Evolutionary conservation across 2,329 filamentous ascomycete genomes (phyloP).

Genomic region (Pyrenophora seminiperda): DNA sequence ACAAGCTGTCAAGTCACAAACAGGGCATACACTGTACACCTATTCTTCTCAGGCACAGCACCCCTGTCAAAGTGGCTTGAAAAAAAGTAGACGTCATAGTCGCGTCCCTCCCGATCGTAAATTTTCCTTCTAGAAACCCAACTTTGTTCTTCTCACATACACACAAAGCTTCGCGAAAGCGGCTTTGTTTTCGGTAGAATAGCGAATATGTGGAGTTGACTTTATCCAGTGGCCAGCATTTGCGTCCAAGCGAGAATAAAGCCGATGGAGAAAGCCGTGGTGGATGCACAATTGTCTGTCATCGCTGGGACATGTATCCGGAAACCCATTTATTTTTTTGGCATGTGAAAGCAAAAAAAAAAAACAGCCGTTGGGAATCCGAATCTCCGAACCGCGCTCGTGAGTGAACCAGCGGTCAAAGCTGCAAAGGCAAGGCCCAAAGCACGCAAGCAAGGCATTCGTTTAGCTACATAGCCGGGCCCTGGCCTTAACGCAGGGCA

Average conservation of each 20-base stretch:
- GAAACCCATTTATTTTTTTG: neutral
- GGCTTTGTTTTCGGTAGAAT: constrained; percentile 8
- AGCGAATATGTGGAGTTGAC: neutral
- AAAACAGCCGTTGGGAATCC: constrained; percentile 4
- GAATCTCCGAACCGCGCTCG: too few relatives aligned
- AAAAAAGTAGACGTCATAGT: too few relatives aligned
- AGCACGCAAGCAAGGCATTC: too few relatives aligned
- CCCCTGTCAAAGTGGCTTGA: constrained; percentile 1
- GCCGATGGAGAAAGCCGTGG: neutral
- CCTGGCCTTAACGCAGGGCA: too few relatives aligned
- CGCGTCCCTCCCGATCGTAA: neutral
- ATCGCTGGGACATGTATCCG: neutral
- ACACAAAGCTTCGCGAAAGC: too few relatives aligned
- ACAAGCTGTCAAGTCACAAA: constrained; percentile 8
- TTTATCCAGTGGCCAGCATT: neutral
- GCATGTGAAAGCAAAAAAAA: constrained; percentile 2
- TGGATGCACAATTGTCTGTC: too few relatives aligned
- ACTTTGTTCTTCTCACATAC: too few relatives aligned
- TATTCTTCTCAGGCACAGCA: too few relatives aligned
- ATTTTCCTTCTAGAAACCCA: neutral
- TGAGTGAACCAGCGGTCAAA: constrained; percentile 21
- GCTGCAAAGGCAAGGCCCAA: too few relatives aligned
- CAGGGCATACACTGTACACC: too few relatives aligned
- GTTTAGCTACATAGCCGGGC: too few relatives aligned
- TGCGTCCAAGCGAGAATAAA: too few relatives aligned